Base-by-base conservation (phyloP, 352 stramenopile species). In the Peronospora farinosa region DNA sequence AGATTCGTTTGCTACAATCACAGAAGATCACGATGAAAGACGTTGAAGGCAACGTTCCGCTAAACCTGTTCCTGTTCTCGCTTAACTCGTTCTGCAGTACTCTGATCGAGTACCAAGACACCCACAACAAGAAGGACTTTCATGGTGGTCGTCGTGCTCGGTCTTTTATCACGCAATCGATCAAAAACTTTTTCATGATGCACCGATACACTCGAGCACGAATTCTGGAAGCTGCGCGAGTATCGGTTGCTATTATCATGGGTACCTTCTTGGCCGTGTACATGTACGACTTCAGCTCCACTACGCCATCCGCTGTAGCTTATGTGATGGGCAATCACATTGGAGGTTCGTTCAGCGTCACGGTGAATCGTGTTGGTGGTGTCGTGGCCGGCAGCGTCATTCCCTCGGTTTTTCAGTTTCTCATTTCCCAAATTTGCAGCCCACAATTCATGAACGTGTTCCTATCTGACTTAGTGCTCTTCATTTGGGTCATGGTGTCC, bases 251-350 rank as follows among this genome's bases (percentile, higher is more conserved):
- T 1, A 86, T 91, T 28, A 55, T 86, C 33, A 67, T 74, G 38
- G 80, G 72, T 39, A 77, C 72, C 12, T 80, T 88, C 41, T 51
- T 91, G 13, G 71, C 74, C 0, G 76, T 92, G 15, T 88, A 88
- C 53, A 60, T 88, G 0, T 92, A 88, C 60, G 73, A 60, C 27
- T 92, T 84, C 58, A 84, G 71, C 33, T 66, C 61, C 8, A 89
- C 77, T 16, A 79, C 74, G 1, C 76, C 81, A 0, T 65, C 63
- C 0, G 67, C 78, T 0, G 63, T 92, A 7, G 77, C 76, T 0
- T 89, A 87, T 64, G 73, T 92, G 40, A 89, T 92, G 75, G 74
- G 81, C 2, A 88, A 83, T 38, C 63, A 82, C 48, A 76, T 92
- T 38, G 81, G 81, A 28, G 78, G 78, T 9, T 88, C 76, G 0